Evolutionary conservation across 257 asterid genomes (phyloP).

Genomic region (Ballota nigra): DNA sequence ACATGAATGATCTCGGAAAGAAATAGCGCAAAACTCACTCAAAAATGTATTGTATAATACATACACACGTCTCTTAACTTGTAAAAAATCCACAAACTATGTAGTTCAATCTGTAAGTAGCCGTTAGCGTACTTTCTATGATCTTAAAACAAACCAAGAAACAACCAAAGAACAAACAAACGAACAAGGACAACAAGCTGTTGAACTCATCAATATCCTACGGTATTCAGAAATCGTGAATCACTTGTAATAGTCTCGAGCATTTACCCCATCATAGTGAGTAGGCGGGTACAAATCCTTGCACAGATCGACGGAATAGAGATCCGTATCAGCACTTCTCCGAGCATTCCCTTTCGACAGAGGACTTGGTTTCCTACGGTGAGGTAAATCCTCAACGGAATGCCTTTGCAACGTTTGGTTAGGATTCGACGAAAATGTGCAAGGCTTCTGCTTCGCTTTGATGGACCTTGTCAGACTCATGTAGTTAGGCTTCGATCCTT

Average conservation of each 20-base stretch:
- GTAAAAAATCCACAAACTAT: neutral
- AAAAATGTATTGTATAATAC: neutral
- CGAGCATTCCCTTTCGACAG: conserved; percentile 54
- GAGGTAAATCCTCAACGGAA: conserved; percentile 47
- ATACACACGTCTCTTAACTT: neutral
- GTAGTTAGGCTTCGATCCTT: conserved; percentile 52
- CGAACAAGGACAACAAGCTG: conserved; percentile 42
- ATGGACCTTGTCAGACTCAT: conserved; percentile 60
- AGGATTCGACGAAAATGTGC: conserved; percentile 14
- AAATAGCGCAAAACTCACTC: neutral
- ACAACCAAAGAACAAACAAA: neutral
- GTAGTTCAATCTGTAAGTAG: conserved; percentile 2
- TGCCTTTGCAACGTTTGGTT: conserved; percentile 41
- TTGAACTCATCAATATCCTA: conserved; percentile 28
- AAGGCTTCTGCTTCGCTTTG: conserved; percentile 42
- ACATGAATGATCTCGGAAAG: too few species aligned
- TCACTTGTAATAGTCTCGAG: conserved; percentile 18
- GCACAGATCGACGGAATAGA: conserved; percentile 43
- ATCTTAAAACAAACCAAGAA: conserved; percentile 2
- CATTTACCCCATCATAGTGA: conserved; percentile 12
- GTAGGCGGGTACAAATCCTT: conserved; percentile 58
- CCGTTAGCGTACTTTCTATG: conserved; percentile 13
- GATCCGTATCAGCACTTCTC: conserved; percentile 63
- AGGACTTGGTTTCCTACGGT: conserved; percentile 55
- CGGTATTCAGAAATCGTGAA: neutral